phyloP scores from a whole-genome alignment of 208 protist species.

The Crithidia sp. region DNA sequence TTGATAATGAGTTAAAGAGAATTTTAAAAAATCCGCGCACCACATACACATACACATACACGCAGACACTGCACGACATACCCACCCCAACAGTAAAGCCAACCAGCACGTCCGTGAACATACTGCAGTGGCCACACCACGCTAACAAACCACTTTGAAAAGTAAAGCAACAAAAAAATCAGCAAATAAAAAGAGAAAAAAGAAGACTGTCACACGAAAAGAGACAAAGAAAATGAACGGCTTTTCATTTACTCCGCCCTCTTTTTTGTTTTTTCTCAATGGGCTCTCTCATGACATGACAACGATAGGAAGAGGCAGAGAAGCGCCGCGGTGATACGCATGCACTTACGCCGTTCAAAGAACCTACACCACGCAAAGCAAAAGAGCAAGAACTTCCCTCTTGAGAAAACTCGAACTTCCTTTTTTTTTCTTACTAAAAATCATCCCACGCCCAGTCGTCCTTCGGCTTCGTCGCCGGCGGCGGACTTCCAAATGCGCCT shows the following conservation, averaged over 20 bases:
- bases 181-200: constrained; percentile 2
- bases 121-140: background rate
- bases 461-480: constrained; percentile 13
- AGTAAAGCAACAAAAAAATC: background rate
- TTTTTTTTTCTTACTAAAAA: constrained; percentile 10
- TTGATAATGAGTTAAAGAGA: no score
- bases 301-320: no score
- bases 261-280: no score
- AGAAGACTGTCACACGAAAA: background rate
- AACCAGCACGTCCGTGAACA: no score
- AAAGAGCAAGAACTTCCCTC: constrained; percentile 10
- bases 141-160: background rate
- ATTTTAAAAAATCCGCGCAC: no score
- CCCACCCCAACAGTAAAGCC: no score
- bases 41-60: no score
- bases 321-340: no score
- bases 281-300: no score
- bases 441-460: constrained; percentile 66
- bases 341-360: no score
- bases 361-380: background rate
- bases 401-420: constrained; percentile 2
- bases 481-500: background rate
- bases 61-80: no score
- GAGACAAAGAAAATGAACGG: background rate
- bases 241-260: no score